Percentiles rank a stretch among this genome's conserved stretches.
Conservation (phyloP, 2,329 filamentous ascomycete species). For the Phoma herbarum region DNA sequence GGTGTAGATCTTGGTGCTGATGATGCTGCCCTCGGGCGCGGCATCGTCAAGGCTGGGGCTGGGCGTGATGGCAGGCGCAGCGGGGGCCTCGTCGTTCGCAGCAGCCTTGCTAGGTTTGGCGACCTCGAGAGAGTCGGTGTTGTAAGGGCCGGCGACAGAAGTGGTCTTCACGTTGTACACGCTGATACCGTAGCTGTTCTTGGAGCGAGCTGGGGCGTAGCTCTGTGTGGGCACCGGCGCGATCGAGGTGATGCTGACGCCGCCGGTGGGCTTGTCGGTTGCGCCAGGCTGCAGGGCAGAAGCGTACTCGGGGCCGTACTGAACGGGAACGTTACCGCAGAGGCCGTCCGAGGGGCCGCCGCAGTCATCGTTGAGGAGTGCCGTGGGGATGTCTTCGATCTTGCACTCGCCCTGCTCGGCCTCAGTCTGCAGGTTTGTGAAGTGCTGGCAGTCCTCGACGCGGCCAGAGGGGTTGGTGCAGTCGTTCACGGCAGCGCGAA, state of each 20-base stretch:
- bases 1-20: constrained; percentile 55
- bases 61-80: constrained; percentile 37
- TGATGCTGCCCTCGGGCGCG: constrained; percentile 30
- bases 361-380: constrained; percentile 68
- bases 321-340: constrained; percentile 70
- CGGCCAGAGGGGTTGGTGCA: constrained; percentile 77
- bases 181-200: constrained; percentile 48
- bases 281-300: constrained; percentile 35
- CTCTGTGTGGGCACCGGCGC: constrained; percentile 46
- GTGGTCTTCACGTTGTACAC: constrained; percentile 37
- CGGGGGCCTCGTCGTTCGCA: neutral
- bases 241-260: constrained; percentile 26
- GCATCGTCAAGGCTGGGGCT: constrained; percentile 28
- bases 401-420: constrained; percentile 66
- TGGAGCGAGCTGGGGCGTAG: constrained; percentile 43
- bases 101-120: constrained; percentile 18
- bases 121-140: constrained; percentile 21
- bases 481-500: constrained; percentile 72
- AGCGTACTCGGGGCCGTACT: constrained; percentile 56
- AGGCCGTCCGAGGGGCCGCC: constrained; percentile 65
- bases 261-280: constrained; percentile 33
- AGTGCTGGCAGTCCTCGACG: constrained; percentile 78
- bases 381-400: constrained; percentile 64
- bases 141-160: neutral
- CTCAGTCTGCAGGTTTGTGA: constrained; percentile 68